Evolutionary conservation across 345 rosid genomes (phyloP).

Genomic region (Camelina laxa): DNA sequence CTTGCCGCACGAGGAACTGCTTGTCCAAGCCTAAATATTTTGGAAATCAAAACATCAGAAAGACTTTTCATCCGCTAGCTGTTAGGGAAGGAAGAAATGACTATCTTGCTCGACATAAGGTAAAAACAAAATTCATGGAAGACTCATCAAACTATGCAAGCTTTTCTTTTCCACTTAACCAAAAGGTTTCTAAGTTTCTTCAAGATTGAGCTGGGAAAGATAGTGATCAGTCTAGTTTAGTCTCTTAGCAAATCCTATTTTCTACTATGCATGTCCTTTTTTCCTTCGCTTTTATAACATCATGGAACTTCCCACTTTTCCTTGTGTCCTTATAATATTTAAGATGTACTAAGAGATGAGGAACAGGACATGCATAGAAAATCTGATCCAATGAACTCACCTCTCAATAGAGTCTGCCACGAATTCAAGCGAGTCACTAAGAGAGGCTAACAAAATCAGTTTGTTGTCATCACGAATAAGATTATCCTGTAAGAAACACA

Average conservation of each 20-base stretch:
- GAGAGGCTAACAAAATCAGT: slow-evolving; percentile 90
- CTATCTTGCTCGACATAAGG: slow-evolving; percentile 20
- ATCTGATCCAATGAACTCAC: slow-evolving; percentile 51
- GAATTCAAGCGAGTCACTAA: slow-evolving; percentile 95
- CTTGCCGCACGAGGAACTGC: slow-evolving; percentile 56
- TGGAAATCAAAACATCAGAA: slow-evolving; percentile 31
- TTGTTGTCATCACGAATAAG: slow-evolving; percentile 93
- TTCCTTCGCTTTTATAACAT: slow-evolving; percentile 14
- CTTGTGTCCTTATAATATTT: slow-evolving; percentile 27
- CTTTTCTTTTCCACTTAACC: slow-evolving; percentile 28
- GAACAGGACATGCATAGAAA: slow-evolving; percentile 33
- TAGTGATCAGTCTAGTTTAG: slow-evolving; percentile 27
- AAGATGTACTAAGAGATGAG: slow-evolving; percentile 13
- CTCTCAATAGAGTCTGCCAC: slow-evolving; percentile 98
- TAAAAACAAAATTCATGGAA: slow-evolving; percentile 10
- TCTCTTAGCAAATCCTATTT: slow-evolving; percentile 8
- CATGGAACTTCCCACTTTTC: slow-evolving; percentile 4
- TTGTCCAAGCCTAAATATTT: slow-evolving; percentile 70
- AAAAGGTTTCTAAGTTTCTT: slow-evolving; percentile 21
- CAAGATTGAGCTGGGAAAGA: slow-evolving; percentile 6
- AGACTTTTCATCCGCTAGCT: slow-evolving; percentile 10
- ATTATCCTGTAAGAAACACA: slow-evolving; percentile 69
- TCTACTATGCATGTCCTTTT: slow-evolving; percentile 11
- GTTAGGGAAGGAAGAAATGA: slow-evolving; percentile 5
- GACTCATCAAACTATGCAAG: slow-evolving; percentile 20